phyloP scores from a whole-genome alignment of 2,329 filamentous ascomycete species.

The Alternaria metachromatica region DNA sequence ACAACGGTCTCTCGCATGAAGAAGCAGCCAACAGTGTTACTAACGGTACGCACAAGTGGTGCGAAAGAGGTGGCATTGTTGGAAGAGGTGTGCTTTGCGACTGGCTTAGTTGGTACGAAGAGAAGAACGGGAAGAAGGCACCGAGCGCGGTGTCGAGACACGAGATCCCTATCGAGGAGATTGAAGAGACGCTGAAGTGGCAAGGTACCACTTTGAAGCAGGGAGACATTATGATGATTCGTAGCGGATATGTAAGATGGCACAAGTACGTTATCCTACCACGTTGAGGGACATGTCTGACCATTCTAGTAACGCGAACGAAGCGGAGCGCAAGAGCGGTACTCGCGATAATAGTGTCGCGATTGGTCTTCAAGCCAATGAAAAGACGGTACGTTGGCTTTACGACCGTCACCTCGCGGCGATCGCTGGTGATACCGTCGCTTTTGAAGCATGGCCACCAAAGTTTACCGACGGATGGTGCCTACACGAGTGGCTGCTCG shows the following conservation, averaged over 20 bases:
- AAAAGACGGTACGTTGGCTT: conserved; percentile 46
- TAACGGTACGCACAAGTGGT: conserved; percentile 48
- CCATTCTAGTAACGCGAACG: conserved; percentile 28
- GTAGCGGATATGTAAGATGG: conserved; percentile 57
- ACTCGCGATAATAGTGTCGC: conserved; percentile 42
- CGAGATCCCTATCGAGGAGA: conserved; percentile 39
- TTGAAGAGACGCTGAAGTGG: conserved; percentile 40
- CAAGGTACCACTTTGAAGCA: conserved; percentile 34
- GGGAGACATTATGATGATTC: conserved; percentile 46
- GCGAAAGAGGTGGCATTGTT: conserved; percentile 45
- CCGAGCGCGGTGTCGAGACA: conserved; percentile 37
- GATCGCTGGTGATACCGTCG: conserved; percentile 49
- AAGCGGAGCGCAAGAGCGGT: conserved; percentile 34
- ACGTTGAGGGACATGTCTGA: neutral
- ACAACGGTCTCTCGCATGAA: conserved; percentile 42
- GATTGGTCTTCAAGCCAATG: conserved; percentile 43
- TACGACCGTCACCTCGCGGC: conserved; percentile 47
- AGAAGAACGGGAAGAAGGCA: conserved; percentile 34
- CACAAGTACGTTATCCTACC: conserved; percentile 30
- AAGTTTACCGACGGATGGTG: conserved; percentile 40
- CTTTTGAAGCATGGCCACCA: conserved; percentile 49
- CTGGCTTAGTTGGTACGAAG: conserved; percentile 43
- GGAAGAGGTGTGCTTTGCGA: conserved; percentile 44
- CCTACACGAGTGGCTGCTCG: conserved; percentile 43
- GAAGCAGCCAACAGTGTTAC: conserved; percentile 27